phyloP scores from a whole-genome alignment of 2,329 filamentous ascomycete genomes.

The Diaporthe helianthi region DNA sequence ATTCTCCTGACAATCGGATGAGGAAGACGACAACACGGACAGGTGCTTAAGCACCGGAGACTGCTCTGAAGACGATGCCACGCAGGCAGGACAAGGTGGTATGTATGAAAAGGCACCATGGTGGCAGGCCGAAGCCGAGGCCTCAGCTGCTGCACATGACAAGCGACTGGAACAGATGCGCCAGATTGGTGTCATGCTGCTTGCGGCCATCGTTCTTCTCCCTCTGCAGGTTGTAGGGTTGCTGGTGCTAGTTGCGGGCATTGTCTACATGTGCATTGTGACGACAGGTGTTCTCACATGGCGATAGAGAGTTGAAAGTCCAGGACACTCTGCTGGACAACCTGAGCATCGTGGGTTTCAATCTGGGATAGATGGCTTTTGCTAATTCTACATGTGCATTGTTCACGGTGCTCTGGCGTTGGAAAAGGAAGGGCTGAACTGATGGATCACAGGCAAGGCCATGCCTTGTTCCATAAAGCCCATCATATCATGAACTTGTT shows the following conservation, averaged over 20 bases:
- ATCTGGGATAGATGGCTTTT: slow-evolving; percentile 23
- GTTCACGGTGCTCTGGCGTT: slow-evolving; percentile 33
- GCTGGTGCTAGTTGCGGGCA: slow-evolving; percentile 45
- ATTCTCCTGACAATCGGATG: slow-evolving; percentile 56
- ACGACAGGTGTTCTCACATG: not conserved
- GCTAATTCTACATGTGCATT: slow-evolving; percentile 24
- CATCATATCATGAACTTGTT: slow-evolving; percentile 29
- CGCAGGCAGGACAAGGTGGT: slow-evolving; percentile 34
- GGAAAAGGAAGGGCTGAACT: not conserved
- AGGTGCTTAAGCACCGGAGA: slow-evolving; percentile 43
- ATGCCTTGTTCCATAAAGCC: slow-evolving; percentile 16
- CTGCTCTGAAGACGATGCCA: slow-evolving; percentile 23
- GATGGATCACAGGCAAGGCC: slow-evolving; percentile 17
- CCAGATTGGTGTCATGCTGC: slow-evolving; percentile 49
- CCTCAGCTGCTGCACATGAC: slow-evolving; percentile 43
- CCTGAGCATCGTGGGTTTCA: slow-evolving; percentile 6
- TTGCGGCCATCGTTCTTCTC: slow-evolving; percentile 56
- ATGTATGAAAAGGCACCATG: slow-evolving; percentile 36
- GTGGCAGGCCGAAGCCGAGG: slow-evolving; percentile 29
- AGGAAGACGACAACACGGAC: slow-evolving; percentile 43
- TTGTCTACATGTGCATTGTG: slow-evolving; percentile 50
- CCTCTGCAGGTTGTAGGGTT: slow-evolving; percentile 51
- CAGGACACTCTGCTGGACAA: slow-evolving; percentile 6
- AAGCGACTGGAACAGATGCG: slow-evolving; percentile 51
- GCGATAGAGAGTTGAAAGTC: slow-evolving; percentile 11